A percentile compares a stretch with the other conserved stretches of the same genome.
phyloP scores from a whole-genome alignment of 2,329 filamentous ascomycete species.

The Hypoxylon sp. region DNA sequence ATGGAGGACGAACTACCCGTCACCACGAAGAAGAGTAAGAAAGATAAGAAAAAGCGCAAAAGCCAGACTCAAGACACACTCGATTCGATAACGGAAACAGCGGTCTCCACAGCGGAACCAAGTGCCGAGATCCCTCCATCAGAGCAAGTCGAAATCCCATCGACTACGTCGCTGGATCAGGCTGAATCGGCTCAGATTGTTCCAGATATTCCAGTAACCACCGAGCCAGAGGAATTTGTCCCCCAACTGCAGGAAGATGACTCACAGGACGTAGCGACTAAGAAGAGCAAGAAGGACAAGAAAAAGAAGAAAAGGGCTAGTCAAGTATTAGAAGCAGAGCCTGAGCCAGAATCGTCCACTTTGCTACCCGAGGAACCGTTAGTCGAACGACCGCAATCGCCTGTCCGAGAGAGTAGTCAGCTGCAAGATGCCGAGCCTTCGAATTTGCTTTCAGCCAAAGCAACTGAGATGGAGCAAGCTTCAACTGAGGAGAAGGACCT shows the following conservation, averaged over 20 bases:
- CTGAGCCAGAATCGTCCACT: slow-evolving; percentile 18
- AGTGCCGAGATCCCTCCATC: slow-evolving; percentile 18
- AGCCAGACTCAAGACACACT: slow-evolving; percentile 42
- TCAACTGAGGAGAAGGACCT: slow-evolving; percentile 6
- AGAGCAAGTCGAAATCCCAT: slow-evolving; percentile 19
- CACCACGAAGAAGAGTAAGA: slow-evolving; percentile 53
- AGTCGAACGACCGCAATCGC: slow-evolving; percentile 24
- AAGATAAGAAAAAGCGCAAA: slow-evolving; percentile 50
- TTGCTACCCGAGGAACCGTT: slow-evolving; percentile 18
- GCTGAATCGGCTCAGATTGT: slow-evolving; percentile 18
- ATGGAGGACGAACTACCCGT: slow-evolving; percentile 42
- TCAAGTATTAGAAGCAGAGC: slow-evolving; percentile 31
- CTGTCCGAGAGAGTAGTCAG: slow-evolving; percentile 17
- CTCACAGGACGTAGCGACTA: slow-evolving; percentile 32
- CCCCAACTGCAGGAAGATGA: slow-evolving; percentile 31
- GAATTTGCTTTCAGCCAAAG: slow-evolving; percentile 15
- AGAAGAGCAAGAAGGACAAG: slow-evolving; percentile 54
- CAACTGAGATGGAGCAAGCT: slow-evolving; percentile 19
- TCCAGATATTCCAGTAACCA: slow-evolving; percentile 19
- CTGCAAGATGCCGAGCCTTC: slow-evolving; percentile 10
- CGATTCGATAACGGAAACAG: slow-evolving; percentile 35
- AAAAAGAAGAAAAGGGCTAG: slow-evolving; percentile 51
- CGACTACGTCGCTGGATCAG: slow-evolving; percentile 23
- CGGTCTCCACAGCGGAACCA: slow-evolving; percentile 24
- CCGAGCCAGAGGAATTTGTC: slow-evolving; percentile 24